Evolutionary conservation across 805 yeast species (phyloP).

Genomic region (Candida silvicultrix): DNA sequence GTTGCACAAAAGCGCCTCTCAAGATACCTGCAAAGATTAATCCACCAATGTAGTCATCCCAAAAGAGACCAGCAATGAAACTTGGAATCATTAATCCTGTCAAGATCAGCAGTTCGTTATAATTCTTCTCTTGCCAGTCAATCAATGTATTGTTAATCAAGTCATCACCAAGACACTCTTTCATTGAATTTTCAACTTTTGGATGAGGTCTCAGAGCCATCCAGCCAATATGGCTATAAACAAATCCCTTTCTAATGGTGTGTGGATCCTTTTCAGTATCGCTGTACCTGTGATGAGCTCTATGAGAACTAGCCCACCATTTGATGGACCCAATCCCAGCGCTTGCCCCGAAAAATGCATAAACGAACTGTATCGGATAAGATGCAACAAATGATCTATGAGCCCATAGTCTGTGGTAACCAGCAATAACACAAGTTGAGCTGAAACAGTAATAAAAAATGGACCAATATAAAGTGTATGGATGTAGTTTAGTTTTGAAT

Average conservation of each 20-base stretch:
- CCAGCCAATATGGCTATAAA: constrained; percentile 89
- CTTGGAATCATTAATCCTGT: constrained; percentile 61
- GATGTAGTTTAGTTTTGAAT: constrained; percentile 36
- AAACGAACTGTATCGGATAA: constrained; percentile 36
- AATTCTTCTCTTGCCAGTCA: constrained; percentile 21
- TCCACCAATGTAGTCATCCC: constrained; percentile 78
- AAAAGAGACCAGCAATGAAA: constrained; percentile 52
- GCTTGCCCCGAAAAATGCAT: constrained; percentile 61
- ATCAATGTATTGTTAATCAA: constrained; percentile 51
- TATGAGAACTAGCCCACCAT: constrained; percentile 78
- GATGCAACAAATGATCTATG: constrained; percentile 50
- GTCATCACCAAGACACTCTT: constrained; percentile 43
- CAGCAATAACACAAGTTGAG: constrained; percentile 72
- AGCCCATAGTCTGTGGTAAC: constrained; percentile 77
- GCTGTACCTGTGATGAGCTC: constrained; percentile 86
- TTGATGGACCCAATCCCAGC: constrained; percentile 72
- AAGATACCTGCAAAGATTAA: constrained; percentile 72
- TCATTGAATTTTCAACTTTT: constrained; percentile 33
- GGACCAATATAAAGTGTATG: constrained; percentile 48
- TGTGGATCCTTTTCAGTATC: constrained; percentile 90
- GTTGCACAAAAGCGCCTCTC: constrained; percentile 69
- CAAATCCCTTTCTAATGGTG: constrained; percentile 71
- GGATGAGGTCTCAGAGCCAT: constrained; percentile 62
- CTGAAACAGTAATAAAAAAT: constrained; percentile 50
- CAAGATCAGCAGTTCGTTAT: constrained; percentile 43